Percentiles rank a stretch among this genome's conserved stretches.
These are phyloP conservation scores for Maudiozyma pseudohumilis DNA, from an alignment of 805 yeast genomes.

Conservation along the genomic window DNA sequence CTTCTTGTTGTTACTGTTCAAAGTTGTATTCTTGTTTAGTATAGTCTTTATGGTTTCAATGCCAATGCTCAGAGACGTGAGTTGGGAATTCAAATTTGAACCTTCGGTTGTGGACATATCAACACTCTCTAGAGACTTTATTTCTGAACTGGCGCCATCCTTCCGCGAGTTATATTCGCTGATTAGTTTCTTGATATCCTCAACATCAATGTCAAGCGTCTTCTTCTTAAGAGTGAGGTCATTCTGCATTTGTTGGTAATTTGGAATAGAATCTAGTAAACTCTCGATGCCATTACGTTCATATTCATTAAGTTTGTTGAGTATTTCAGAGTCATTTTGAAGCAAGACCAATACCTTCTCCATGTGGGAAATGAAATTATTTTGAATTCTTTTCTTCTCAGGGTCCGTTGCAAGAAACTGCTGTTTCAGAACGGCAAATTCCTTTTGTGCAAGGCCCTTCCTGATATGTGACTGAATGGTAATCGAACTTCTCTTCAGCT, in stretches of 20 bases:
- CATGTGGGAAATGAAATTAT: slow-evolving; percentile 24
- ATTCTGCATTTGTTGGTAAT: slow-evolving; percentile 34
- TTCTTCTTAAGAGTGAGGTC: slow-evolving; percentile 1
- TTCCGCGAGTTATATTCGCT: not conserved
- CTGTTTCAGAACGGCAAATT: slow-evolving; percentile 29
- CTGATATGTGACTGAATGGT: slow-evolving; percentile 63
- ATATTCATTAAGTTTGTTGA: slow-evolving; percentile 28
- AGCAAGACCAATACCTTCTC: slow-evolving; percentile 67
- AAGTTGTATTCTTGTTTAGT: not conserved
- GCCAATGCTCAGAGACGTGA: not conserved
- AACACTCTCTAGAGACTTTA: not conserved
- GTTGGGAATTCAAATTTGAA: not conserved
- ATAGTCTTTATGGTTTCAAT: not conserved
- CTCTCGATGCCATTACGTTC: not conserved
- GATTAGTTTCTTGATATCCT: slow-evolving; percentile 1
- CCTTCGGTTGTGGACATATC: not conserved
- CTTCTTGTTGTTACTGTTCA: not conserved
- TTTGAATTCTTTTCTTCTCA: slow-evolving; percentile 2
- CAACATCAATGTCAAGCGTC: not conserved
- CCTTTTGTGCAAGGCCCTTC: slow-evolving; percentile 55
- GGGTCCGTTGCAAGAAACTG: slow-evolving; percentile 17
- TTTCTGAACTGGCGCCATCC: not conserved
- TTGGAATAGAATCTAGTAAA: slow-evolving; percentile 5
- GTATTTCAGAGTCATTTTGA: slow-evolving; percentile 64
- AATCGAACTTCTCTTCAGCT: slow-evolving; percentile 43